Conservation (phyloP, 345 rosid genomes). For the Eutrema yunnanense region DNA sequence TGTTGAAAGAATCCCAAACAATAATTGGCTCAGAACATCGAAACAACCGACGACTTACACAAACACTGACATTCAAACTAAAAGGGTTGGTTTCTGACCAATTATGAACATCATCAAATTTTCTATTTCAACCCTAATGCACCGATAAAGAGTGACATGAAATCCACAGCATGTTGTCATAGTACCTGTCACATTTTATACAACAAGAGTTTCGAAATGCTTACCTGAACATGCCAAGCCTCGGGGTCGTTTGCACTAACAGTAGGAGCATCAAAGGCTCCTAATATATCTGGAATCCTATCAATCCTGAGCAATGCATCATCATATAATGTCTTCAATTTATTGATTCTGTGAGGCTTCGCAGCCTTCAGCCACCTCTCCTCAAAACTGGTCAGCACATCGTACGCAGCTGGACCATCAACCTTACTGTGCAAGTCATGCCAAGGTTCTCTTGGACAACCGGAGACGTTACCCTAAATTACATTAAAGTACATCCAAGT, state of each 20-base stretch:
- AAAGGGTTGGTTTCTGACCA: neutral
- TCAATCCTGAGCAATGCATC: constrained; percentile 76
- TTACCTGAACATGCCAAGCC: constrained; percentile 94
- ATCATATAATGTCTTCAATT: constrained; percentile 64
- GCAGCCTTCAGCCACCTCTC: constrained; percentile 89
- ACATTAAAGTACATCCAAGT: neutral
- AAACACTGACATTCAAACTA: neutral
- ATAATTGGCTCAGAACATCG: neutral
- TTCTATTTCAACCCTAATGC: neutral
- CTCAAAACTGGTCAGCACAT: constrained; percentile 85
- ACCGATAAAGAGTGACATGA: neutral
- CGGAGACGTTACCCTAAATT: constrained; percentile 53
- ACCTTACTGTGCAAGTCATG: constrained; percentile 90
- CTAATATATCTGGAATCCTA: constrained; percentile 75
- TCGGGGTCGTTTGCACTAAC: constrained; percentile 51
- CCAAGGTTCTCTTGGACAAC: constrained; percentile 95
- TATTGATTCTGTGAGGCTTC: constrained; percentile 71
- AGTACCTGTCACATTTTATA: neutral
- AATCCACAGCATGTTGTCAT: neutral
- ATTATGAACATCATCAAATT: neutral
- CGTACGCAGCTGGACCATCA: constrained; percentile 98
- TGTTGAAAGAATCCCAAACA: neutral
- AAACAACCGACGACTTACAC: neutral
- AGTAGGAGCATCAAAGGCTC: constrained; percentile 50
- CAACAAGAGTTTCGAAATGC: neutral